phyloP scores from a whole-genome alignment of 1,139 yeast genomes.

The Saccharomyces hybrid region DNA sequence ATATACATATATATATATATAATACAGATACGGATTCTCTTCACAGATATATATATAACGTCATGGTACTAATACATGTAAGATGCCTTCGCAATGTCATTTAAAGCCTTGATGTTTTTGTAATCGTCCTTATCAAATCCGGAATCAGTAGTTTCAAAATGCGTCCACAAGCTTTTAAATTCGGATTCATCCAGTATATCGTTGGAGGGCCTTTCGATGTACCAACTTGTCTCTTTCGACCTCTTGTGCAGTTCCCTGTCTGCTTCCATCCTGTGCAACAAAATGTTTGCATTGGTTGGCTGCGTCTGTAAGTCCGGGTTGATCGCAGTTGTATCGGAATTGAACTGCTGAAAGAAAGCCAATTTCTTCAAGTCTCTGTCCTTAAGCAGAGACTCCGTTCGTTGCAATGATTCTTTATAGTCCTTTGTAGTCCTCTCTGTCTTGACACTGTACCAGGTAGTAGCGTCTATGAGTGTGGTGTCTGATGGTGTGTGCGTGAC shows the following conservation, averaged over 20 bases:
- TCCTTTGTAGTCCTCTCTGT: background rate
- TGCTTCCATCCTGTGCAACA: constrained; percentile 30
- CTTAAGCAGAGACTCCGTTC: constrained; percentile 8
- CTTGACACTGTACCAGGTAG: background rate
- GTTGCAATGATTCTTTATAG: constrained; percentile 5
- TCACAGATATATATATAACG: background rate
- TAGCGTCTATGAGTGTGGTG: background rate
- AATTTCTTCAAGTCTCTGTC: constrained; percentile 10
- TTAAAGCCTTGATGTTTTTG: constrained; percentile 19
- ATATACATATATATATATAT: background rate
- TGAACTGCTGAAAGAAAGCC: constrained; percentile 7
- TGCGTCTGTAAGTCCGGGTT: constrained; percentile 8
- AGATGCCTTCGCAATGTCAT: constrained; percentile 9
- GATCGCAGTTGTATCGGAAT: background rate
- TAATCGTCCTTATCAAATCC: constrained; percentile 13
- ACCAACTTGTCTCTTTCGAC: constrained; percentile 31
- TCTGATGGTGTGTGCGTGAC: background rate
- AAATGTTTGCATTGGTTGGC: constrained; percentile 10
- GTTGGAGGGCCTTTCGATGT: constrained; percentile 18
- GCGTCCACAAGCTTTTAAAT: constrained; percentile 20
- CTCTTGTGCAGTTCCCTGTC: constrained; percentile 32
- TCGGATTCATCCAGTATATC: constrained; percentile 19
- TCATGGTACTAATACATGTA: background rate
- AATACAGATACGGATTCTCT: too few species aligned
- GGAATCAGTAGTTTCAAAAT: constrained; percentile 14